phyloP scores from a whole-genome alignment of 768 basidiomycete genomes.

The Kwoniella dendrophila region DNA sequence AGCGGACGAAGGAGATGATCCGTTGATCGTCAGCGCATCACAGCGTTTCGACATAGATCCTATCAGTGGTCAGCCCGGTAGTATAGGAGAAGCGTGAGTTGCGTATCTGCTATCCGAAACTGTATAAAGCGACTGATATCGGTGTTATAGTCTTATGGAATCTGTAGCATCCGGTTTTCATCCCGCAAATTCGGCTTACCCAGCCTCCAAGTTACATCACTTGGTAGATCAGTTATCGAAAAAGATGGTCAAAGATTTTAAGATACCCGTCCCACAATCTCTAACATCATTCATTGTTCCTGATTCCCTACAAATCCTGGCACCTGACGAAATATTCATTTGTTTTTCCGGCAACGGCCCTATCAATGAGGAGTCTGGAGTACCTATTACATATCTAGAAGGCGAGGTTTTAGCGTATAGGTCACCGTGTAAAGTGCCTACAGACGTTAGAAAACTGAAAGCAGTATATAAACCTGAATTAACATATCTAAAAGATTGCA shows the following conservation, averaged over 20 bases:
- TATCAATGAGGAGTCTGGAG: slow-evolving; percentile 29
- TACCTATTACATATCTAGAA: slow-evolving; percentile 27
- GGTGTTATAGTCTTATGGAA: slow-evolving; percentile 25
- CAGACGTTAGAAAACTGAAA: slow-evolving; percentile 41
- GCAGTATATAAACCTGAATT: slow-evolving; percentile 43
- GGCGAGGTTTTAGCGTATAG: slow-evolving; percentile 40
- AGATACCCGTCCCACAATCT: slow-evolving; percentile 32
- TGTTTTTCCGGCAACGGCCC: slow-evolving; percentile 27
- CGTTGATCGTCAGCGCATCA: slow-evolving; percentile 5
- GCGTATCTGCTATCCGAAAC: background rate
- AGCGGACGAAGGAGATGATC: slow-evolving; percentile 13
- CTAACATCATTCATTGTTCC: slow-evolving; percentile 47
- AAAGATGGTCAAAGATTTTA: slow-evolving; percentile 27
- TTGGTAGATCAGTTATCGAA: slow-evolving; percentile 24
- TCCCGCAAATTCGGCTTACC: slow-evolving; percentile 28
- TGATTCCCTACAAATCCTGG: slow-evolving; percentile 29
- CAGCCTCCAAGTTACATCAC: slow-evolving; percentile 30
- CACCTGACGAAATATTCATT: slow-evolving; percentile 40
- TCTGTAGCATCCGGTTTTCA: slow-evolving; percentile 34
- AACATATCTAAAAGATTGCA: slow-evolving; percentile 38
- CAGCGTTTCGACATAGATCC: slow-evolving; percentile 33
- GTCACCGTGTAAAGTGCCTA: slow-evolving; percentile 47
- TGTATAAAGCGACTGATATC: background rate
- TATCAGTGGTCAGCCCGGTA: slow-evolving; percentile 33
- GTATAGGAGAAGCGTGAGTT: slow-evolving; percentile 44